Evolutionary conservation across 805 yeast genomes (phyloP), one percentile per base, ranked within the genome.

Genomic region (Ogataea kodamae): DNA sequence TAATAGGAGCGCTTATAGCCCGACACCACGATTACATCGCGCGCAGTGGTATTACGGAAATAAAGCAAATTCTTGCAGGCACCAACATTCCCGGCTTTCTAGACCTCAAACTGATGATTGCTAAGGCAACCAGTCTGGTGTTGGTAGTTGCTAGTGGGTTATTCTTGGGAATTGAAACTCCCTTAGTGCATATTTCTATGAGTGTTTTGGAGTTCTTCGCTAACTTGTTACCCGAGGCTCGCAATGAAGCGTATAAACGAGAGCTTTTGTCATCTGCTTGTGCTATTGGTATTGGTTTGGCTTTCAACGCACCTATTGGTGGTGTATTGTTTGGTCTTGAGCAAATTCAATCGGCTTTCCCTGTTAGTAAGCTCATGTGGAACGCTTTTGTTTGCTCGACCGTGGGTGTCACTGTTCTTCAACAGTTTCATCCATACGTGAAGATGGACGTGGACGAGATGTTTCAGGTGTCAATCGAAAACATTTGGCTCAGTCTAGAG

Each of bases 161-260:
- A 3, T 82, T 90, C 85, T 68, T 82, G 5, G 95, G 96, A 5
- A 78, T 77, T 50, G 96, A 86, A 49, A 95, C 95, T 2, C 95
- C 96, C 1, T 55, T 87, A 35, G 89, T 84, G 16, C 95, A 87
- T 55, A 73, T 86, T 4, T 71, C 90, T 0, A 75, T 84, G 45
- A 76, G 84, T 43, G 62, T 77, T 49, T 59, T 78, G 45, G 56
- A 59, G 43, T 22, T 59, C 35, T 35, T 71, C 6, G 54, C 72
- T 28, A 48, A 55, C 12, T 32, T 48, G 3, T 54, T 64, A 32
- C 57, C 65, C 3, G 19, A 23, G 11, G 30, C 19, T 11, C 30
- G 7, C 35, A 74, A 72, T 41, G 86, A 79, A 49, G 86, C 84
- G 1, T 57, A 68, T 6, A 64, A 71, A 38, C 68, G 95, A 37